Evolutionary conservation across 768 basidiomycete species (phyloP).

Genomic region (Termitomyces sp.): DNA sequence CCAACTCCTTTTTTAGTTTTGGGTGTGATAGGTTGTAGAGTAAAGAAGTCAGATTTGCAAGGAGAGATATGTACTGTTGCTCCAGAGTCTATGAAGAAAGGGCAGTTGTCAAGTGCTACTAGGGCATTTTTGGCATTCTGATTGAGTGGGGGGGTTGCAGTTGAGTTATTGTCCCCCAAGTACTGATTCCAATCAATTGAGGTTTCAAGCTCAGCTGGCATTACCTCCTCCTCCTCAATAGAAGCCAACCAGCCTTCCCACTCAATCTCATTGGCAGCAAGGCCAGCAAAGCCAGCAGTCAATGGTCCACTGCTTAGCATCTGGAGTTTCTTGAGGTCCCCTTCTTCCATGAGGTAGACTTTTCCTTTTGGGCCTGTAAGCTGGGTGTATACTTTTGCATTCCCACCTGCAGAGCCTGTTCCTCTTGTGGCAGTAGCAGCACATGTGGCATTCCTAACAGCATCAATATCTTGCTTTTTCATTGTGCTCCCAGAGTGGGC

Average conservation of each 20-base stretch:
- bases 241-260: background rate
- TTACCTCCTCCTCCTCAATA: background rate
- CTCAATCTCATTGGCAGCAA: background rate
- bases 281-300: background rate
- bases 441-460: background rate
- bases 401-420: no score
- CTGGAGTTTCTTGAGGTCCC: background rate
- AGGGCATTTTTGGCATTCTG: background rate
- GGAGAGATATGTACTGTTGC: background rate
- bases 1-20: background rate
- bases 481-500: background rate
- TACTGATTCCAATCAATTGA: background rate
- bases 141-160: background rate
- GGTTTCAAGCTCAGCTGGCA: background rate
- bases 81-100: background rate
- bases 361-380: no score
- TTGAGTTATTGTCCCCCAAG: background rate
- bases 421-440: background rate
- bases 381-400: no score
- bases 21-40: background rate
- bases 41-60: background rate
- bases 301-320: background rate
- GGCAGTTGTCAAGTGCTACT: background rate
- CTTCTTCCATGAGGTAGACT: no score
- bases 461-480: background rate